Conservation (phyloP, 139 green algal species). For the Micractinium sp. region DNA sequence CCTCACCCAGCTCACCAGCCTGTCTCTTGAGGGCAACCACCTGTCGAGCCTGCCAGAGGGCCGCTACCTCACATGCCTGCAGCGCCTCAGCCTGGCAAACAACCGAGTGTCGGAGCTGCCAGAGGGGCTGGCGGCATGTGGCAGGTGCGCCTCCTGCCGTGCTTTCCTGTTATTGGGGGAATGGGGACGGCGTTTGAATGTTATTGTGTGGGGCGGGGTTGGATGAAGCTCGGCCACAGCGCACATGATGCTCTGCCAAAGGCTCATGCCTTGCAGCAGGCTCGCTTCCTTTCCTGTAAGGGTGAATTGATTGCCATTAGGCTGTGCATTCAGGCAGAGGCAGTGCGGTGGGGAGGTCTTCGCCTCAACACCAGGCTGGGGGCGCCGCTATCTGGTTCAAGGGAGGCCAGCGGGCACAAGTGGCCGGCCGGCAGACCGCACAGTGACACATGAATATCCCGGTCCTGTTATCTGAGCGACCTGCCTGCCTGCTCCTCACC, state of each 20-base stretch:
- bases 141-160: background rate
- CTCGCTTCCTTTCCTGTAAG: too few relatives aligned
- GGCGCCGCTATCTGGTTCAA: too few relatives aligned
- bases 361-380: too few relatives aligned
- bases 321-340: too few relatives aligned
- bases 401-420: too few relatives aligned
- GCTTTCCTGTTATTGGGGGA: background rate
- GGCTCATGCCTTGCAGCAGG: too few relatives aligned
- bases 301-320: too few relatives aligned
- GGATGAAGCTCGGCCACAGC: too few relatives aligned
- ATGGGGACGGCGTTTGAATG: background rate
- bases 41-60: background rate
- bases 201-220: background rate
- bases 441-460: too few relatives aligned
- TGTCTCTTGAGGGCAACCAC: constrained; percentile 22
- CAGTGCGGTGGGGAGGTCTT: too few relatives aligned
- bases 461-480: background rate
- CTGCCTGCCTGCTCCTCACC: background rate
- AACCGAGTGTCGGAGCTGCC: background rate
- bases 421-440: too few relatives aligned
- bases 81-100: background rate
- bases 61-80: background rate
- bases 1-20: background rate
- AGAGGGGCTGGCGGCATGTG: background rate
- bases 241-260: too few relatives aligned